phyloP scores from a whole-genome alignment of 2,329 filamentous ascomycete species.

The Colletotrichum neosansevieriae region DNA sequence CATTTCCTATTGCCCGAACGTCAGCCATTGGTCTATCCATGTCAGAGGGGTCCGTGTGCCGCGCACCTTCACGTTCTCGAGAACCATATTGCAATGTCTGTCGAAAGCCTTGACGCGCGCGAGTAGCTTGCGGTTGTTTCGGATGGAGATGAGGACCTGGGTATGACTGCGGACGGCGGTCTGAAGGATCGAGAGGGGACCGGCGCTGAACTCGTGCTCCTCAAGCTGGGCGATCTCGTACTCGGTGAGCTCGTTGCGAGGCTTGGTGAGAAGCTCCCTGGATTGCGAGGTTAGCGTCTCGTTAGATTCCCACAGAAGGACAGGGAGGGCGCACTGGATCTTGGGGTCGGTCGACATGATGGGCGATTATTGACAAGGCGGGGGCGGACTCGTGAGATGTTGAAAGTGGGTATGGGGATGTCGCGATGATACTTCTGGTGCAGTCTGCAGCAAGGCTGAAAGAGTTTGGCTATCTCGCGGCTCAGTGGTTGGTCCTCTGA shows the following conservation, averaged over 20 bases:
- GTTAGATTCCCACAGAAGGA: not conserved
- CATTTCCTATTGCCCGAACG: slow-evolving; percentile 74
- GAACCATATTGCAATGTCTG: slow-evolving; percentile 98
- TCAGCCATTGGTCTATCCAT: slow-evolving; percentile 13
- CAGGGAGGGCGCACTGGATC: slow-evolving; percentile 70
- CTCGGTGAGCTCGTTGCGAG: slow-evolving; percentile 90
- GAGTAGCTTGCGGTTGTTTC: slow-evolving; percentile 98
- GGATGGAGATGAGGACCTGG: slow-evolving; percentile 96
- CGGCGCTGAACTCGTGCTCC: slow-evolving; percentile 67
- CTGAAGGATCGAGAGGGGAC: slow-evolving; percentile 87
- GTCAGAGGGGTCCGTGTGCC: not conserved
- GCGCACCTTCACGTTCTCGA: slow-evolving; percentile 79
- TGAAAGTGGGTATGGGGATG: slow-evolving; percentile 4
- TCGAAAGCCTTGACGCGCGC: slow-evolving; percentile 99
- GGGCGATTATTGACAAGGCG: slow-evolving; percentile 39
- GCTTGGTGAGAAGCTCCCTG: slow-evolving; percentile 90
- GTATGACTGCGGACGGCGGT: slow-evolving; percentile 95
- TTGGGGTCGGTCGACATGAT: slow-evolving; percentile 66
- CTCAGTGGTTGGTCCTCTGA: slow-evolving; percentile 26
- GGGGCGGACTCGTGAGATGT: slow-evolving; percentile 36
- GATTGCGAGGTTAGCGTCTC: slow-evolving; percentile 42
- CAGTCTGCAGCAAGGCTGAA: slow-evolving; percentile 50
- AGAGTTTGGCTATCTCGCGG: slow-evolving; percentile 40
- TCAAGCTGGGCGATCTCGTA: slow-evolving; percentile 85
- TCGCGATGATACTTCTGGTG: slow-evolving; percentile 30